A percentile compares a stretch with the other conserved stretches of the same genome.
phyloP scores from a whole-genome alignment of 2,329 filamentous ascomycete genomes.

The Aureobasidium subglaciale region DNA sequence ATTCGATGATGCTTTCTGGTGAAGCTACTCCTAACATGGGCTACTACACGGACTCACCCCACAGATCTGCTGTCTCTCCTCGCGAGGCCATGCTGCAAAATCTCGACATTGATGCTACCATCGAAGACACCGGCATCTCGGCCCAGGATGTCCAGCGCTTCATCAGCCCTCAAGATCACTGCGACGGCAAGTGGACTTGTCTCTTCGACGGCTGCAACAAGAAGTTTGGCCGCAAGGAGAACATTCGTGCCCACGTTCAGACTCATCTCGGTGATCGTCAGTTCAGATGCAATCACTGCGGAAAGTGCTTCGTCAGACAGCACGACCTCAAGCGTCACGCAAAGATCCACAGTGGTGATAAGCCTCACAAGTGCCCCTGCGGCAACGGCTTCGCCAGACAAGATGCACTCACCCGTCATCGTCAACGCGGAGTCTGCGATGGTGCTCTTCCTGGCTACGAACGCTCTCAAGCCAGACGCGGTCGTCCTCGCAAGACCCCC shows the following conservation, averaged over 20 bases:
- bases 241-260: slow-evolving; percentile 97
- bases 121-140: slow-evolving; percentile 75
- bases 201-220: slow-evolving; percentile 68
- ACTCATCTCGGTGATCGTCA: slow-evolving; percentile 95
- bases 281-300: slow-evolving; percentile 86
- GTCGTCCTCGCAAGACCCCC: slow-evolving; percentile 55
- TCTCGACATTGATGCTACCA: slow-evolving; percentile 52
- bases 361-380: slow-evolving; percentile 90
- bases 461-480: slow-evolving; percentile 54
- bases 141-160: slow-evolving; percentile 60
- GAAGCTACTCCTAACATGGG: slow-evolving; percentile 19
- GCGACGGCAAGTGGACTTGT: slow-evolving; percentile 41
- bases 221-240: slow-evolving; percentile 92
- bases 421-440: slow-evolving; percentile 92
- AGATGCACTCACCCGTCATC: slow-evolving; percentile 87
- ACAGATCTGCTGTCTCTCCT: slow-evolving; percentile 24
- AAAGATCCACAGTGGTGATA: slow-evolving; percentile 94
- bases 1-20: slow-evolving; percentile 15
- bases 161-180: slow-evolving; percentile 40
- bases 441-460: slow-evolving; percentile 75
- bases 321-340: slow-evolving; percentile 96
- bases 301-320: slow-evolving; percentile 93
- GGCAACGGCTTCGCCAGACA: slow-evolving; percentile 92
- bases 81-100: slow-evolving; percentile 39
- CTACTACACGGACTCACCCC: slow-evolving; percentile 18